Evolutionary conservation across 257 asterid genomes (phyloP), one percentile per base, ranked within the genome.

Genomic region (Fraxinus americana): DNA sequence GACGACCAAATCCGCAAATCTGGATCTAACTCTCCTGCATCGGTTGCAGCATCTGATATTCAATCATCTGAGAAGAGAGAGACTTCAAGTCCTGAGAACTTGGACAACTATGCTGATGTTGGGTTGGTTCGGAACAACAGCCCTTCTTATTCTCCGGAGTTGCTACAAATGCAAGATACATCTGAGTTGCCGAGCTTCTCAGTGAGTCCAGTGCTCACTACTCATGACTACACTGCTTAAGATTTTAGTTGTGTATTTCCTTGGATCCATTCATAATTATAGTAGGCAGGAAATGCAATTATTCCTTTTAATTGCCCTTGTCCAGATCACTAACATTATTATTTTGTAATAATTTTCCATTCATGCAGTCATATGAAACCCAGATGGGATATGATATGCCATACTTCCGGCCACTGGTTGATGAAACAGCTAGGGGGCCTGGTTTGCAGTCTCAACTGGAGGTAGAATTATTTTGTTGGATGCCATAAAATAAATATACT

Each of bases 381-480:
- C 99, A 90, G 79, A 85, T 89, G 73, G 90, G 92, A 76, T 95
- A 92, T 84, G 98, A 93, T 67, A 85, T 88, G 74, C 86, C 98
- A 16, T 96, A 96, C 82, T 93, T 92, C 80, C 90, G 85, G 84
- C 92, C 97, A 29, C 75, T 89, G 80, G 89, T 84, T 81, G 98
- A 93, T 83, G 99, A 92, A 79, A 84, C 92, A 75, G 88, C 83
- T 61, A 87, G 90, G 36, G 96, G 91, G 73, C 83, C 91, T 39
- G 94, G 93, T 73, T 83, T 94, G 41, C 90, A 86, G 7, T 89
- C 97, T 43, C 84, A 94, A 29, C 98, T 91, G 85, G 97, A 92
- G 98, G 99, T 96, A 90, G 84, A 81, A 82, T 77, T 38, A 43
- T 54, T 54, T 21, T 43, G 54, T 80, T 79, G 48, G 63, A 41